phyloP scores from a whole-genome alignment of 441 rosid genomes.

The Omphalea diandra region DNA sequence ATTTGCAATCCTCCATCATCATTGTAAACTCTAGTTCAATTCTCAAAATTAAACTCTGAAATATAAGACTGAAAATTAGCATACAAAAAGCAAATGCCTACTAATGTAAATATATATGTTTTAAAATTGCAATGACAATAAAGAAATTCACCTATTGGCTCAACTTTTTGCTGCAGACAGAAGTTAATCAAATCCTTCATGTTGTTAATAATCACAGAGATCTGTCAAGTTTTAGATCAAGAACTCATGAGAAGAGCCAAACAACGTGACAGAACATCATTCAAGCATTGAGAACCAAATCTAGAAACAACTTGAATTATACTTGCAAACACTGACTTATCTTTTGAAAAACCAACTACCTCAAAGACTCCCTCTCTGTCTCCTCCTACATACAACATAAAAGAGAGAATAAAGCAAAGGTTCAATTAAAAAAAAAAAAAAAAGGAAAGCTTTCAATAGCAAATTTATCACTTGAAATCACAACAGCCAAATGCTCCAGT shows the following conservation, averaged over 20 bases:
- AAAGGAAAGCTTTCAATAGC: no score
- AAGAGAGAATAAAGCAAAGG: no score
- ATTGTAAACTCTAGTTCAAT: no score
- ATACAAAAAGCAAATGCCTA: neutral
- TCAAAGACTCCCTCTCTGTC: no score
- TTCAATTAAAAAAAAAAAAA: no score
- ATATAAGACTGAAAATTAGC: no score
- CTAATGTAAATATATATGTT: neutral
- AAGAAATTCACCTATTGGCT: constrained; percentile 75
- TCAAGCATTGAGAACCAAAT: constrained; percentile 13
- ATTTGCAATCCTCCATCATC: no score
- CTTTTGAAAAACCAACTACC: constrained; percentile 94
- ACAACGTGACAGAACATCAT: constrained; percentile 4
- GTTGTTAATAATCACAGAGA: constrained; percentile 97
- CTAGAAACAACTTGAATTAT: constrained; percentile 17
- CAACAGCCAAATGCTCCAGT: constrained; percentile 32
- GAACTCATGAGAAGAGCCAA: constrained; percentile 9
- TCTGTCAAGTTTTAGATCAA: constrained; percentile 51
- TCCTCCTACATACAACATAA: no score
- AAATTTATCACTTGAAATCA: constrained; percentile 50
- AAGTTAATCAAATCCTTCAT: constrained; percentile 96
- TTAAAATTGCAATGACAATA: constrained; percentile 2
- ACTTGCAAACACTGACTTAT: constrained; percentile 96
- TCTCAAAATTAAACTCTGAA: no score
- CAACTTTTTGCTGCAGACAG: constrained; percentile 76